Evolutionary conservation across 441 rosid genomes (phyloP), one percentile per base, ranked within the genome.

Genomic region (Adansonia gregorii): DNA sequence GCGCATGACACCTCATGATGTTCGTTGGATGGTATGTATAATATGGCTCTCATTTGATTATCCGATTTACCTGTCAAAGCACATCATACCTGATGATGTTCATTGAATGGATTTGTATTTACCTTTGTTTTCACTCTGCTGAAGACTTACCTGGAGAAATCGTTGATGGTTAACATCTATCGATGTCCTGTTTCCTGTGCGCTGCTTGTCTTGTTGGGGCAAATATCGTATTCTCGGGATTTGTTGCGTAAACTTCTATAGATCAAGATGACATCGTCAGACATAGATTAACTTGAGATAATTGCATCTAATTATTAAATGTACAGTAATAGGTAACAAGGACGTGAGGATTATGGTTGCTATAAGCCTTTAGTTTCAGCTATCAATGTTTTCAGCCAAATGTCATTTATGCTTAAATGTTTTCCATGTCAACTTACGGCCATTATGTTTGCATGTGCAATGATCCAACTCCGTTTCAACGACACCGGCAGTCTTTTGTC

Each of bases 1-100:
- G 79, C 95, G 90, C 82, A 80, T 95, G 77, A 90, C 94, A 52
- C 86, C 95, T 45, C 95, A 92, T 79, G 98, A 93, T 85, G 92
- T 92, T 81, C 96, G 97, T 58, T 92, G 95, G 98, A 93, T 92
- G 98, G 98, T 93, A 88, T 78, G 84, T 73, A 31, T 10, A 17
- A 27, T 27, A 27, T 60, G 45, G 61, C 49, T 79, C 41, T 77
- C 75, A 52, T 74, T 17, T 54, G 66, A 58, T 75, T 51, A 41
- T 43, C 35, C 76, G 55, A 31, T 73, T 74, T 67, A 72, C 31
- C 75, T 15, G 5, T 54, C 9, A 72, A 54, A 55, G 27, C 49
- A 17, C 64, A 35, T 55, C 15, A 54, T 35, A 35, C 75, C 31
- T 17, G 49, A 55, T 54, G 49, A 35, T 39, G 31, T 54, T 12